phyloP scores from a whole-genome alignment of 202 grass and related monocot species.

The Zizania palustris region DNA sequence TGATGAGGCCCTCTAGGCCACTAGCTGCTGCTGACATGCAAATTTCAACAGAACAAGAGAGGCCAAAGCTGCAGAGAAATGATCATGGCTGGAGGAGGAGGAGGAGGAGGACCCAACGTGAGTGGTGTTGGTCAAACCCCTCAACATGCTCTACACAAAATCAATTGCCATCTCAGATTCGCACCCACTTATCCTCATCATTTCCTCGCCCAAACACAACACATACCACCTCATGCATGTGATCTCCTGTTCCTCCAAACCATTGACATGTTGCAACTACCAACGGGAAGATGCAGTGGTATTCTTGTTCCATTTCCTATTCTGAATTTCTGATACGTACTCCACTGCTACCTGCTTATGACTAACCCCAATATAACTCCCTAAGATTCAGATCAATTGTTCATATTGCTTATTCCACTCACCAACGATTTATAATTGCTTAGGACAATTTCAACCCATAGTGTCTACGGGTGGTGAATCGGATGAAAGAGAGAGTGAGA shows the following conservation, averaged over 20 bases:
- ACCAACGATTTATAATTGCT: too few species aligned
- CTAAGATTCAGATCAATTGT: too few species aligned
- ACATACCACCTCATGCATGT: neutral
- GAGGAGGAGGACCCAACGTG: constrained; percentile 25
- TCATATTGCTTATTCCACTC: too few species aligned
- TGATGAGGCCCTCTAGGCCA: too few species aligned
- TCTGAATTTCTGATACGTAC: neutral
- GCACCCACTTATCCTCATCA: neutral
- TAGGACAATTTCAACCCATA: too few species aligned
- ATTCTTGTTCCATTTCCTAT: constrained; percentile 9
- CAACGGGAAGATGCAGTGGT: neutral
- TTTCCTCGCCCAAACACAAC: neutral
- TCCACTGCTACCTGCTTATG: neutral
- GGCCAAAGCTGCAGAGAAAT: constrained; percentile 12
- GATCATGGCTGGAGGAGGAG: neutral
- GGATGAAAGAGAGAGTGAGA: too few species aligned
- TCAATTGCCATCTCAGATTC: neutral
- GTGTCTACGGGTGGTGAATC: too few species aligned
- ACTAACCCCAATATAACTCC: neutral
- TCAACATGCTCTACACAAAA: constrained; percentile 23
- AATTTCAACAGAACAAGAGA: neutral
- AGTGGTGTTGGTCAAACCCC: constrained; percentile 37
- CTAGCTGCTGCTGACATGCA: neutral
- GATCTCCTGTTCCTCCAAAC: neutral
- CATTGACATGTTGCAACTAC: constrained; percentile 15